phyloP scores from a whole-genome alignment of 202 grass and related monocot species.

The Schoenoplectus tabernaemontani region DNA sequence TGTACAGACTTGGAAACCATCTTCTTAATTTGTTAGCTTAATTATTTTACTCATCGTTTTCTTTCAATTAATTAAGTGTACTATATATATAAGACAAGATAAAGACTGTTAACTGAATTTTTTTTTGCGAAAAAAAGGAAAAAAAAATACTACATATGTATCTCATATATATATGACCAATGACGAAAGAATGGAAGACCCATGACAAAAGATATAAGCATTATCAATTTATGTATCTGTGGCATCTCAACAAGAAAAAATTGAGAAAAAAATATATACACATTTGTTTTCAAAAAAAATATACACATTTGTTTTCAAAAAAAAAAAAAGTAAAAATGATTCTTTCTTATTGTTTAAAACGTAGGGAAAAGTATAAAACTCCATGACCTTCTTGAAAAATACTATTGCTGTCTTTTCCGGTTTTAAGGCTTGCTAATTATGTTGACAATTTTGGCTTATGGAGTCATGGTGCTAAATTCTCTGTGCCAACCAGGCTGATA shows the following conservation, averaged over 20 bases:
- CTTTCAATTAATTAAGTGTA: not conserved
- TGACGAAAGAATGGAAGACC: no score
- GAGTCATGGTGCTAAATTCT: conserved; percentile 4
- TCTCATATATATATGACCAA: no score
- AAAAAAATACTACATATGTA: no score
- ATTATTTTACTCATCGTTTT: not conserved
- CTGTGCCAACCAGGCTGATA: not conserved
- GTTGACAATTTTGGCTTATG: conserved; percentile 3
- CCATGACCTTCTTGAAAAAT: not conserved
- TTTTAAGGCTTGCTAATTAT: not conserved
- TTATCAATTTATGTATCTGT: no score
- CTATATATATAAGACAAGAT: no score
- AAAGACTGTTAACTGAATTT: no score
- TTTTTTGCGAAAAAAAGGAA: no score
- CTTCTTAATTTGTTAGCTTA: not conserved
- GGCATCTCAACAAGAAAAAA: no score
- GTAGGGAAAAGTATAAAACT: no score
- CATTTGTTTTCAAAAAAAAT: not conserved
- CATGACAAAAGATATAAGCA: no score
- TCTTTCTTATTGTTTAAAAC: not conserved
- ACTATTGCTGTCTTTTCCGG: not conserved
- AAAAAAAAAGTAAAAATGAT: not conserved
- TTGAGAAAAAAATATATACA: not conserved
- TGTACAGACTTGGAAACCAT: not conserved
- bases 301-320: not conserved